These are phyloP conservation scores for Quillaja saponaria DNA, from an alignment of 306 rosid species.

Conservation along the genomic window DNA sequence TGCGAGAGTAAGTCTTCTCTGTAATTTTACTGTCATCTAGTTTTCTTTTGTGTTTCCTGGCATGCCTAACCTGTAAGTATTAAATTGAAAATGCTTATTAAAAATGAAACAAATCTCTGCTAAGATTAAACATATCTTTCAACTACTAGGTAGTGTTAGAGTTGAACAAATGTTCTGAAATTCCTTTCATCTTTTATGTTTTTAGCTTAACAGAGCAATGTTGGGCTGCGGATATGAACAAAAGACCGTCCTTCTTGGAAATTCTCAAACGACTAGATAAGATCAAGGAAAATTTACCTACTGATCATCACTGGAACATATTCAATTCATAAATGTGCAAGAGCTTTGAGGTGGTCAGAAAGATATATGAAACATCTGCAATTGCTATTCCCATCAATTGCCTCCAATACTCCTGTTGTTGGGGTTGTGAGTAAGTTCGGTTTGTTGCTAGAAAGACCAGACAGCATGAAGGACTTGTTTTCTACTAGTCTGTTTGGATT, in stretches of 20 bases:
- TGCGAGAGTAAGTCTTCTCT: conserved; percentile 65
- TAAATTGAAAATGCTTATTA: not conserved
- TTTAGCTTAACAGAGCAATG: conserved; percentile 71
- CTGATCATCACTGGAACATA: conserved; percentile 79
- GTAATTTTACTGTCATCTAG: not conserved
- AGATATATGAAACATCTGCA: conserved; percentile 30
- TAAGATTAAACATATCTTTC: not conserved
- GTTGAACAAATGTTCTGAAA: not conserved
- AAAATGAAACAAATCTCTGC: too few species aligned
- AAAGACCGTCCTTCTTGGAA: conserved; percentile 79
- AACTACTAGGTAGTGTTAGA: not conserved
- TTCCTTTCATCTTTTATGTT: conserved; percentile 18
- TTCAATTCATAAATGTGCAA: conserved; percentile 43
- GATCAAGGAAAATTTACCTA: conserved; percentile 60
- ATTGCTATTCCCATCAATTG: conserved; percentile 26
- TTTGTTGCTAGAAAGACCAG: conserved; percentile 26
- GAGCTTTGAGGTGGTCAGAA: conserved; percentile 27
- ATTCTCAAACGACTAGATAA: conserved; percentile 80
- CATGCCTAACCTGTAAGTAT: not conserved
- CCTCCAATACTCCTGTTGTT: conserved; percentile 23
- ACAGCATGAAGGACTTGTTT: conserved; percentile 17
- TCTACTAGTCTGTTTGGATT: conserved; percentile 29
- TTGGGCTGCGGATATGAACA: conserved; percentile 72
- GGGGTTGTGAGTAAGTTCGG: conserved; percentile 40
- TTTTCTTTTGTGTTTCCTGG: conserved; percentile 5